phyloP scores from a whole-genome alignment of 306 rosid species.

The Quercus suber region DNA sequence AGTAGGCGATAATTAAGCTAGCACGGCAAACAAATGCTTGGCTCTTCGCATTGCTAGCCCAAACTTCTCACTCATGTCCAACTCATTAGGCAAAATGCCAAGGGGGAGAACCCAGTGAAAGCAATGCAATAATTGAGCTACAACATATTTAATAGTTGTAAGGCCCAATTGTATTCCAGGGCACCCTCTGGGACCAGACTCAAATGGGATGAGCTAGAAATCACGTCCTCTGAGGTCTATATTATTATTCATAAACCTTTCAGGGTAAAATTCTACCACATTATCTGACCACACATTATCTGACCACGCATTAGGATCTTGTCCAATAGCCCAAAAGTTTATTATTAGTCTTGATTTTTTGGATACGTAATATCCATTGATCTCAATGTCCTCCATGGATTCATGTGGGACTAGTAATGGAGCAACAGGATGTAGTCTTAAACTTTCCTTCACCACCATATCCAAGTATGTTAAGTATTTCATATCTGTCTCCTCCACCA shows the following conservation, averaged over 20 bases:
- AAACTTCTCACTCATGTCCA: conserved; percentile 45
- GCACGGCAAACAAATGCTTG: conserved; percentile 25
- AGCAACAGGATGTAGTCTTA: no score
- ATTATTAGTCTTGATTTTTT: conserved; percentile 29
- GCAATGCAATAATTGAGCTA: conserved; percentile 44
- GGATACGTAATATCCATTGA: conserved; percentile 34
- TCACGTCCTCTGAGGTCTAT: no score
- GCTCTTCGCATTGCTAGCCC: conserved; percentile 31
- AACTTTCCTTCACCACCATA: no score
- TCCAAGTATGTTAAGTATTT: no score
- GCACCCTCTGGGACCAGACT: no score
- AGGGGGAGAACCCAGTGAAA: conserved; percentile 35
- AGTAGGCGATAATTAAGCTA: conserved; percentile 13
- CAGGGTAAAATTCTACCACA: no score
- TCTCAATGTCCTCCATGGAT: conserved; percentile 18
- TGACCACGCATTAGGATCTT: conserved; percentile 5
- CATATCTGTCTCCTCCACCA: no score
- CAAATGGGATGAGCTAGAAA: no score
- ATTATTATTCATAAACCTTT: no score
- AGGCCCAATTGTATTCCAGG: no score
- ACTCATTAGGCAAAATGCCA: background rate
- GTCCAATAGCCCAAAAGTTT: conserved; percentile 37
- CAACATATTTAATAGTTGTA: background rate
- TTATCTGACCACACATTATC: no score
- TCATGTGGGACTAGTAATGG: conserved; percentile 18